Evolutionary conservation across 768 basidiomycete species (phyloP), one percentile per base, ranked within the genome.

Genomic region (Tulasnella sp.): DNA sequence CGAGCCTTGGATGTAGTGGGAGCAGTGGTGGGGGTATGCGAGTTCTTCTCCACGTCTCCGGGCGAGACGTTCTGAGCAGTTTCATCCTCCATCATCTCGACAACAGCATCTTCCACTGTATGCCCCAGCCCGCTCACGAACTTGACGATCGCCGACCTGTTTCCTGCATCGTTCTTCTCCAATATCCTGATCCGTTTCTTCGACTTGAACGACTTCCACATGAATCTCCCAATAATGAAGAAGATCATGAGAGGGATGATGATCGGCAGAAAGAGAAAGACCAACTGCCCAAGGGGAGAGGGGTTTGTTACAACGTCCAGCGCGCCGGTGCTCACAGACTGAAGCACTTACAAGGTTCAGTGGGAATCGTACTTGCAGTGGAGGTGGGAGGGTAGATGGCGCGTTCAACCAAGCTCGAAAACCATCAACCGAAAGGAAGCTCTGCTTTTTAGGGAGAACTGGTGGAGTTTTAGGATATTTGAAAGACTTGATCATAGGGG

Each of bases 171-270:
- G 52, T 88, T 86, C 36, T 81, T 79, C 79, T 92, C 91, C 17
- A 93, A 83, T 2, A 84, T 76, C 72, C 82, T 83, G 72, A 95
- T 87, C 19, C 93, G 88, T 16, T 82, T 81, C 3, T 85, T 86
- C 3, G 92, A 94, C 64, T 67, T 7, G 40, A 34, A 40, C 76
- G 36, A 1, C 70, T 62, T 52, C 75, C 40, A 2, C 74, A 77
- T 29, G 70, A 74, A 32, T 19, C 67, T 22, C 6, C 72, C 52
- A 22, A 81, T 79, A 4, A 90, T 77, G 9, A 85, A 82, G n/a
- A 91, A 41, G 73, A 52, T 1, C 19, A 88, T 75, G 1, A 85
- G 75, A 0, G 91, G 91, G 0, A 92, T 75, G 11, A 94, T 78
- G 52, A 94, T 59, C 0, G 93, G 92, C 9, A 92, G 79, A 17